Percentiles rank a stretch among this genome's conserved stretches.
Conservation (phyloP, 2,329 filamentous ascomycete species). For the Colletotrichum abscissum region DNA sequence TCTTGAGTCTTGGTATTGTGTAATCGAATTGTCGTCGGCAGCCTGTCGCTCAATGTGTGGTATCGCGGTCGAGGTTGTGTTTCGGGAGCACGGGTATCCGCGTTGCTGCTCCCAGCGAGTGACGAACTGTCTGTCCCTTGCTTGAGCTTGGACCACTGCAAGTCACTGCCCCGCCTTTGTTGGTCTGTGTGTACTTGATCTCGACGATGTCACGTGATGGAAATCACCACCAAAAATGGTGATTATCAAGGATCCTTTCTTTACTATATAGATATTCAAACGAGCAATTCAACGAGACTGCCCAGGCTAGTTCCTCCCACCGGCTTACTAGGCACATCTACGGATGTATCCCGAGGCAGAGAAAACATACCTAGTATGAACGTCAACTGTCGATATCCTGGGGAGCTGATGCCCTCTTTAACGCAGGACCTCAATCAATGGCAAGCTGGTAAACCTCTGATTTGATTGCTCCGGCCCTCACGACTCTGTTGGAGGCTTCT, state of each 20-base stretch:
- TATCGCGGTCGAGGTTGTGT: constrained; percentile 1
- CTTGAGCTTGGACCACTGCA: background rate
- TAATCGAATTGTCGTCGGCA: background rate
- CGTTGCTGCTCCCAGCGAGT: constrained; percentile 9
- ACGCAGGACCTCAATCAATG: background rate
- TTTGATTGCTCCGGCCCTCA: background rate
- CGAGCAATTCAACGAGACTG: background rate
- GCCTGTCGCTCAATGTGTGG: background rate
- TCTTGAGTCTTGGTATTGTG: background rate
- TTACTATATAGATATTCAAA: too few relatives aligned
- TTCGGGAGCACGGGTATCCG: constrained; percentile 33
- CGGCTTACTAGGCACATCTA: background rate
- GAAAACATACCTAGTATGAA: too few relatives aligned
- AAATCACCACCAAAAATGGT: too few relatives aligned
- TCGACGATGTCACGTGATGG: background rate
- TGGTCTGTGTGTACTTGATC: constrained; percentile 17
- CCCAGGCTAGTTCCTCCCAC: too few relatives aligned
- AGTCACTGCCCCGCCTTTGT: constrained; percentile 7
- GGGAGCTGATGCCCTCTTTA: background rate
- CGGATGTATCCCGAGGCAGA: background rate
- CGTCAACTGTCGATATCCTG: too few relatives aligned
- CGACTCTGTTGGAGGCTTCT: background rate
- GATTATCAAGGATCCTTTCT: background rate
- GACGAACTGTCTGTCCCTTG: constrained; percentile 26
- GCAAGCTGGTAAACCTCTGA: background rate